Evolutionary conservation across 768 basidiomycete species (phyloP), one percentile per base, ranked within the genome.

Genomic region (Tephrocybe sp.): DNA sequence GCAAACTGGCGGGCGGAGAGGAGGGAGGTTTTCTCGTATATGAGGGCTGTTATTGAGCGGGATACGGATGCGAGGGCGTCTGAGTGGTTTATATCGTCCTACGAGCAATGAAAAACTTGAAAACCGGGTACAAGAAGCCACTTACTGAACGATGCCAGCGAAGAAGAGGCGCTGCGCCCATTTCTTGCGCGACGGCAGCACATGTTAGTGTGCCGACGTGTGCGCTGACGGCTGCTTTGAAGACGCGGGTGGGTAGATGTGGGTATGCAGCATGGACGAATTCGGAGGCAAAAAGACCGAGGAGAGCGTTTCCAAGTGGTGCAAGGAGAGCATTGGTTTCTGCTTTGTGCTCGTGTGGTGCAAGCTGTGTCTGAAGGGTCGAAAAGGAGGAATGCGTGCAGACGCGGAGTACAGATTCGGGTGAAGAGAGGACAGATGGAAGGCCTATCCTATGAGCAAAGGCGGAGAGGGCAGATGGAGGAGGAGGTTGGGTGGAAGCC

Each of bases 261-360:
- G 95, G 95, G 66, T 88, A 97, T 38, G 82, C 75, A 11, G 84
- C 74, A 47, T 88, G 77, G 33, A 97, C 70, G 63, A 86, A 83
- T 69, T 98, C 94, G 2, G 90, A 69, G 8, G 91, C 88, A 64
- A 97, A 94, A 24, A 97, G 75, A 46, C 94, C 94, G 70, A 97
- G 80, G 49, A 97, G 77, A 0, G 89, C 77, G 72, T 97, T 97
- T 33, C 94, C 94, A 12, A 94, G 69, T 0, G 77, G 66, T 3
- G 86, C 76, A 12, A 95, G 79, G 42, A 88, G 79, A 8, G 76
- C 84, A 70, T 98, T 98, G 37, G 84, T 84, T 23, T 72, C 63
- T 30, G 83, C 82, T 15, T 64, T 58, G 21, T 78, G 72, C 33
- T 76, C 73, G 55, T 77, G 61, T 12, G 86, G 83, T 59, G 78